Base-by-base conservation (phyloP, 2,329 filamentous ascomycete genomes). In the Cryphonectria carpinicola region DNA sequence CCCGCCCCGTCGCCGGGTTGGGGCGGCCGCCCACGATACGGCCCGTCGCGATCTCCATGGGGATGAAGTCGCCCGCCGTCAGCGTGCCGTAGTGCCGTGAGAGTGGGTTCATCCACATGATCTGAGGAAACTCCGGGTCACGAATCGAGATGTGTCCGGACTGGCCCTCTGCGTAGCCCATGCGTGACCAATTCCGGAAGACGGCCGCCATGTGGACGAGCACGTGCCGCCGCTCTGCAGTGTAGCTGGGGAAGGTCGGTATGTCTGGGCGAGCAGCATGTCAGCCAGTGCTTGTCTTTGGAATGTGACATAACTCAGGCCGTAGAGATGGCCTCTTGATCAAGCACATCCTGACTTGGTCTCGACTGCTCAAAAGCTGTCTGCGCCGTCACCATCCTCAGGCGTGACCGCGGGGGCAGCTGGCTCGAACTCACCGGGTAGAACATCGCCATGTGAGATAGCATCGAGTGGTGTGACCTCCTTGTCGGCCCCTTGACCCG, bases 81-180 rank as follows among this genome's bases (percentile, higher is more conserved):
- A 93, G 83, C 74, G 90, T 81, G 35, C 86, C 90, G 76, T 92
- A 93, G 79, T 93, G 91, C 66, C 84, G 84, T 7, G 88, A 89
- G 3, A 93, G 69, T 82, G 90, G 81, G 89, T 93, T 85, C 77
- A 91, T 93, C 91, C 92, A 93, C 80, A 92, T 90, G 19, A 84
- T 83, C 71, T 87, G 82, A 0, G 82, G 81, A 74, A 87, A 82
- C 77, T 92, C 89, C 0, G 90, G 90, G 76, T 93, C 90, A 17
- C 90, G 84, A 1, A 92, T 87, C 19, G 83, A 86, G 74, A 93
- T 93, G 79, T 93, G 90, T 4, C 80, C 80, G n/a, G 80, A 79
- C 65, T 91, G 90, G 71, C 90, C 90, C 80, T 92, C 90, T 0
- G 85, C 87, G 79, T 87, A 91, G 71, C 87, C 88, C 76, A 88